phyloP scores from a whole-genome alignment of 768 basidiomycete species.

The Tubosaeta brunneosetosa region DNA sequence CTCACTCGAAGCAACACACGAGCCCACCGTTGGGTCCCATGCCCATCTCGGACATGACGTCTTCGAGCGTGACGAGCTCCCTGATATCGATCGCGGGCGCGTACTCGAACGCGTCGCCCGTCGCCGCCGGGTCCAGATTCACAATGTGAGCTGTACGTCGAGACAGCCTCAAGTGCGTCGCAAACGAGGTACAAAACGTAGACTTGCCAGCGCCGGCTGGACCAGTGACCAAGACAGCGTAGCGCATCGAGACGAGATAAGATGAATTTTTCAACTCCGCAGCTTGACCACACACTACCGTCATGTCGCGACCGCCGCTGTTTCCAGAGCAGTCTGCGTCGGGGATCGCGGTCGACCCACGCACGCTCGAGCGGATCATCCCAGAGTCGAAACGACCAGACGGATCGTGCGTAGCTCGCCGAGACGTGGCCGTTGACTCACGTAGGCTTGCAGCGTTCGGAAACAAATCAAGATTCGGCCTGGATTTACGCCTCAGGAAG shows the following conservation, averaged over 20 bases:
- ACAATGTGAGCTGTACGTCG: slow-evolving; percentile 87
- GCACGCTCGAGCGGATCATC: slow-evolving; percentile 82
- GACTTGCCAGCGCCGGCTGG: slow-evolving; percentile 98
- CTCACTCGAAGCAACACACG: slow-evolving; percentile 99
- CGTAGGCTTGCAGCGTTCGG: slow-evolving; percentile 52
- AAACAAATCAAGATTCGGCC: slow-evolving; percentile 88
- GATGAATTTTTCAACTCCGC: slow-evolving; percentile 31
- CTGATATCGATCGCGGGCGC: slow-evolving; percentile 91
- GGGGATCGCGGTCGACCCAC: slow-evolving; percentile 83
- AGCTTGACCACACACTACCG: neutral
- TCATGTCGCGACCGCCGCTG: slow-evolving; percentile 74
- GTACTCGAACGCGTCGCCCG: slow-evolving; percentile 82
- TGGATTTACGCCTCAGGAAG: slow-evolving; percentile 93
- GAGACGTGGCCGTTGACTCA: slow-evolving; percentile 12
- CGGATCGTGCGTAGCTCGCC: slow-evolving; percentile 58
- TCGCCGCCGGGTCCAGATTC: slow-evolving; percentile 95
- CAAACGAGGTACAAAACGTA: slow-evolving; percentile 82
- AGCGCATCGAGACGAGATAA: slow-evolving; percentile 55
- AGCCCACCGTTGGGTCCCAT: slow-evolving; percentile 97
- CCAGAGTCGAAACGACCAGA: slow-evolving; percentile 79
- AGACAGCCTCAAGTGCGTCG: slow-evolving; percentile 82
- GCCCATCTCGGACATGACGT: slow-evolving; percentile 92
- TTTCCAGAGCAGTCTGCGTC: slow-evolving; percentile 65
- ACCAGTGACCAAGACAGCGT: slow-evolving; percentile 87
- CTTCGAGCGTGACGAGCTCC: slow-evolving; percentile 86